Evolutionary conservation across 148 eudicot species (phyloP), one percentile per base, ranked within the genome.

Genomic region (Silene uniflora): DNA sequence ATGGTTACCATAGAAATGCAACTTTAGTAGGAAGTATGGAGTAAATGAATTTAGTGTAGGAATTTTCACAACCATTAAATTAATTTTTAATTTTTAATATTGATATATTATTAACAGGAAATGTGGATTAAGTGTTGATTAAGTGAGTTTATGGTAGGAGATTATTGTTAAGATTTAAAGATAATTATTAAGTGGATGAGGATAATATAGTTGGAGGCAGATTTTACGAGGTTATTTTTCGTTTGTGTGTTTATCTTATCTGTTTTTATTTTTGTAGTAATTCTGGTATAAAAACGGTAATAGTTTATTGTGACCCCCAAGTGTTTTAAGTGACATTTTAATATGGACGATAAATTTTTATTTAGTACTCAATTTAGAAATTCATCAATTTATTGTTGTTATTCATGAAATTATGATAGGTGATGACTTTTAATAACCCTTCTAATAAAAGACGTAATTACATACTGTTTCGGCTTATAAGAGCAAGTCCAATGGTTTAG

Each of bases 1-100:
- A 67, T 66, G 77, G 65, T 56, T 5, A 66, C 66, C 75, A 78
- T 39, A 64, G 47, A 80, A 69, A 77, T 1, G 5, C 65, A 55
- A 72, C 11, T 55, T 55, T 32, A 42, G n/a, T 22, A 61, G 14
- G 61, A 47, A 12, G 24, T n/a, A 75, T 32, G 39, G 56, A 54
- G 56, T 52, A 52, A 6, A 4, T n/a, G 56, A 52, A 52, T 63
- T 63, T 63, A 35, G 35, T 24, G 44, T 6, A 13, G 39, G 5
- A 71, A 25, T 60, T n/a, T 72, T 42, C 62, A 54, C 67, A 44
- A 60, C 67, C 75, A 73, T 47, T 47, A 39, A 67, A 60, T 39
- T 44, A 42, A 73, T 39, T 16, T 71, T 29, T 29, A 29, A 1
- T 29, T 29, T 39, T 39, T 39, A 39, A 7, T 39, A 39, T 0